Base-by-base conservation (phyloP, 2,329 filamentous ascomycete species). In the Claviceps sp. region DNA sequence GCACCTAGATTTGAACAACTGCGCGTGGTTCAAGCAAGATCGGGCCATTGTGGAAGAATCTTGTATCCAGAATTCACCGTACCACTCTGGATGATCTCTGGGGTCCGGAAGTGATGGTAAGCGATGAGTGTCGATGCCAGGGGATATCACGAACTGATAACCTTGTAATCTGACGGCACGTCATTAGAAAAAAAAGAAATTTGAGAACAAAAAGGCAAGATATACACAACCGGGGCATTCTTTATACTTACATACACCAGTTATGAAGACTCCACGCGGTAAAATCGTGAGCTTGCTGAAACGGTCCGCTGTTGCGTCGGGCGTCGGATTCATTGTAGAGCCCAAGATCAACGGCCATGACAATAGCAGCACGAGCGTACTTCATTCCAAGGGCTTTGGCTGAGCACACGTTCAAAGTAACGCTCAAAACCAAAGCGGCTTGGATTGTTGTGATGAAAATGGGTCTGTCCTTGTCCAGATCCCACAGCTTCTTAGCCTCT, bases 401-500 rank as follows among this genome's bases (percentile, higher is more conserved):
- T 9, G 47, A 48, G 47, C 18, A 40, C 5, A 11, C 47, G 18
- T 37, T 30, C 34, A 48, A 16, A 4, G 37, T 38, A 4, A 48
- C 36, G 37, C 47, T 48, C 48, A 66, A 56, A 13, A 65, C 53
- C 0, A 60, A 55, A 0, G 59, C 60, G 2, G 64, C 64, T 46
- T 67, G 64, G n/a, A 63, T 53, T 1, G 63, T 65, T 1, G 64
- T 65, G 5, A 68, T 48, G 16, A 54, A 55, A 1, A 52, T 47
- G 3, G 47, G 47, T 6, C 54, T 47, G 20, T 55, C 54, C 51
- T 56, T 52, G 41, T 65, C 61, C 1, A 62, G 52, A 13, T 67
- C 61, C 59, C 63, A 62, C 7, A 67, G 57, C 11, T 62, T 58
- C 9, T 58, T 60, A 5, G 65, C 62, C 55, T 67, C 63, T 1